A percentile compares a stretch with the other conserved stretches of the same genome.
phyloP scores from a whole-genome alignment of 768 basidiomycete genomes.

The Leccinum variicolor region DNA sequence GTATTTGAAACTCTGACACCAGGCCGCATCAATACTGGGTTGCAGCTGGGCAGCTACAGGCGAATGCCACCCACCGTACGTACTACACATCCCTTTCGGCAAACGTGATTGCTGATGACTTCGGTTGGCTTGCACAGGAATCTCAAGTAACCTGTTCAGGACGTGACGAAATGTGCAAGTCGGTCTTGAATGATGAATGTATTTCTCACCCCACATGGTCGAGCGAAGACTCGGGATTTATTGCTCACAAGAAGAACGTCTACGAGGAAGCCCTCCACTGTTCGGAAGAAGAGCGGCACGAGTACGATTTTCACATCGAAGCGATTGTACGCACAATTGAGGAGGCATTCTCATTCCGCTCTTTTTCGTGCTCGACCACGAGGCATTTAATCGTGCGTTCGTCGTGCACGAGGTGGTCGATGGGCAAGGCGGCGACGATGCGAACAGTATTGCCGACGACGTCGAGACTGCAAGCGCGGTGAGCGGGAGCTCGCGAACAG shows the following conservation, averaged over 20 bases:
- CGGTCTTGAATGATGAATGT: slow-evolving; percentile 98
- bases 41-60: slow-evolving; percentile 87
- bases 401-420: slow-evolving; percentile 61
- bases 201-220: slow-evolving; percentile 96
- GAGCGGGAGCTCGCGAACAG: slow-evolving; percentile 24
- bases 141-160: slow-evolving; percentile 87
- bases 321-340: slow-evolving; percentile 89
- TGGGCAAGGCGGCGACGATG: slow-evolving; percentile 53
- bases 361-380: slow-evolving; percentile 72
- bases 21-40: slow-evolving; percentile 62
- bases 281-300: slow-evolving; percentile 96
- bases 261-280: slow-evolving; percentile 97
- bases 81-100: slow-evolving; percentile 9
- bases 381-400: slow-evolving; percentile 67
- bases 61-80: slow-evolving; percentile 75
- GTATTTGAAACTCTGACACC: slow-evolving; percentile 72
- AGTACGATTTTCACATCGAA: slow-evolving; percentile 98
- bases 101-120: not conserved
- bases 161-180: slow-evolving; percentile 94
- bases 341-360: slow-evolving; percentile 77
- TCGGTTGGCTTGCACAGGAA: slow-evolving; percentile 50
- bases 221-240: slow-evolving; percentile 89
- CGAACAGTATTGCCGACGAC: slow-evolving; percentile 35
- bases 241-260: slow-evolving; percentile 88
- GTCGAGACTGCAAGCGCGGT: slow-evolving; percentile 32